A percentile compares a stretch with the other conserved stretches of the same genome.
These are phyloP conservation scores for Trametes cingulata DNA, from an alignment of 768 basidiomycete species.

Conservation along the genomic window DNA sequence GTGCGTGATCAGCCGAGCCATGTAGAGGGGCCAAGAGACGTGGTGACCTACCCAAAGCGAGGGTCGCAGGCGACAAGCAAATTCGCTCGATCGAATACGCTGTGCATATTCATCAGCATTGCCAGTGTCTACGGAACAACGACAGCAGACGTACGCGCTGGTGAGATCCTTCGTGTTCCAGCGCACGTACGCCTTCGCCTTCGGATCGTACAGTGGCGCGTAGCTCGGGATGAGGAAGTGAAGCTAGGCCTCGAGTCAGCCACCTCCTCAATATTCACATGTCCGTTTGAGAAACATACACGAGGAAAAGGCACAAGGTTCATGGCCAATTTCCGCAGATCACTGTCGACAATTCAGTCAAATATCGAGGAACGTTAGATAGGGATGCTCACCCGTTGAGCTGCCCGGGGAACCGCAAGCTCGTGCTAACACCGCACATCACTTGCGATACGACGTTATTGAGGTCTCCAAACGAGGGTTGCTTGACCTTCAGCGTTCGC, in stretches of 20 bases:
- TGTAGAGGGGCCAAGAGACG: neutral
- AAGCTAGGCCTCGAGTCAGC: conserved; percentile 48
- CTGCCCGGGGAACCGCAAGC: conserved; percentile 91
- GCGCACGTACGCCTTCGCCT: conserved; percentile 59
- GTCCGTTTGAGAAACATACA: conserved; percentile 40
- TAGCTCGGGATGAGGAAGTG: conserved; percentile 98
- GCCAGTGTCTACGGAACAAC: neutral
- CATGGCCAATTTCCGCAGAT: conserved; percentile 87
- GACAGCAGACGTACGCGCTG: conserved; percentile 52
- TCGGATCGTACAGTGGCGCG: conserved; percentile 80
- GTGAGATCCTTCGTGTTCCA: conserved; percentile 70
- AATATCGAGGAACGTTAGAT: conserved; percentile 2
- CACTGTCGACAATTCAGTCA: conserved; percentile 43
- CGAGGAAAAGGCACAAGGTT: conserved; percentile 97
- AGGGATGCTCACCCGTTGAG: conserved; percentile 67
- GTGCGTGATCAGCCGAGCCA: neutral
- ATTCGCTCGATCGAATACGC: conserved; percentile 79
- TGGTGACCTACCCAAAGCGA: conserved; percentile 58
- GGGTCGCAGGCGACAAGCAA: conserved; percentile 84
- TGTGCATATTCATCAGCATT: conserved; percentile 28
- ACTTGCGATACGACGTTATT: conserved; percentile 82
- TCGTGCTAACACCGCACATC: conserved; percentile 94
- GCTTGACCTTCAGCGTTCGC: conserved; percentile 63
- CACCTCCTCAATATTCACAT: neutral
- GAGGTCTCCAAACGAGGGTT: conserved; percentile 64